A percentile compares a stretch with the other conserved stretches of the same genome.
Conservation (phyloP, 2,329 filamentous ascomycete genomes). For the Chalaropsis thielavioides region DNA sequence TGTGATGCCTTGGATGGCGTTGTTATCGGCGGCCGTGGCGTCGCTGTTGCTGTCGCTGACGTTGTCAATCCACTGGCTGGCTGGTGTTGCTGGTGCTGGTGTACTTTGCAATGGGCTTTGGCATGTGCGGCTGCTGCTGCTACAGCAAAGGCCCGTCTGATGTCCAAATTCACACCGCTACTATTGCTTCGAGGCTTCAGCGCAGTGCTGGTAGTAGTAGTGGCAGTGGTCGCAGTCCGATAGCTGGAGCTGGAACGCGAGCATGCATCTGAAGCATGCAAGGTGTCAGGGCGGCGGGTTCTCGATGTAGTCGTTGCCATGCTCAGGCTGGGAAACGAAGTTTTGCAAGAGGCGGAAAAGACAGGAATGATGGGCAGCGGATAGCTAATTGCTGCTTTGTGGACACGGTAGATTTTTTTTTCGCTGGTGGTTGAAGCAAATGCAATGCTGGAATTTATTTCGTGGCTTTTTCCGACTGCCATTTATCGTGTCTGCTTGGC, state of each 20-base stretch:
- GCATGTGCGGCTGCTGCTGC: slow-evolving; percentile 9
- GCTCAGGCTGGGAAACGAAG: background rate
- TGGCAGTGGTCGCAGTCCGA: background rate
- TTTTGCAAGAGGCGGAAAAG: background rate
- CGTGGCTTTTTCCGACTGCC: background rate
- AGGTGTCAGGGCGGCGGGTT: slow-evolving; percentile 5
- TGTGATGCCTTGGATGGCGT: background rate
- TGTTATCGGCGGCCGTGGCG: background rate
- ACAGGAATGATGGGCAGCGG: background rate
- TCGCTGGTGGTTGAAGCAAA: background rate
- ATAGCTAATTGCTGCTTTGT: background rate
- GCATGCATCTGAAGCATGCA: slow-evolving; percentile 12
- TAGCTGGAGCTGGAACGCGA: slow-evolving; percentile 11
- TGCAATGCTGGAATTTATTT: background rate
- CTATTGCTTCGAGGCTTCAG: slow-evolving; percentile 8
- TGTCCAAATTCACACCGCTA: slow-evolving; percentile 15
- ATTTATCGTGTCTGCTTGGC: background rate
- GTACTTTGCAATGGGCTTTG: slow-evolving; percentile 5
- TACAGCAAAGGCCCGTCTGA: slow-evolving; percentile 15
- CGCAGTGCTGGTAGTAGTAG: background rate
- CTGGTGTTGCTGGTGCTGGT: background rate
- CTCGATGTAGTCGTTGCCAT: slow-evolving; percentile 14
- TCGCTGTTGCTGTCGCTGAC: background rate
- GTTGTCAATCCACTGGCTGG: no score
- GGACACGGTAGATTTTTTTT: background rate